Evolutionary conservation across 2,329 filamentous ascomycete genomes (phyloP), one percentile per base, ranked within the genome.

Genomic region (Neofusicoccum sp.): DNA sequence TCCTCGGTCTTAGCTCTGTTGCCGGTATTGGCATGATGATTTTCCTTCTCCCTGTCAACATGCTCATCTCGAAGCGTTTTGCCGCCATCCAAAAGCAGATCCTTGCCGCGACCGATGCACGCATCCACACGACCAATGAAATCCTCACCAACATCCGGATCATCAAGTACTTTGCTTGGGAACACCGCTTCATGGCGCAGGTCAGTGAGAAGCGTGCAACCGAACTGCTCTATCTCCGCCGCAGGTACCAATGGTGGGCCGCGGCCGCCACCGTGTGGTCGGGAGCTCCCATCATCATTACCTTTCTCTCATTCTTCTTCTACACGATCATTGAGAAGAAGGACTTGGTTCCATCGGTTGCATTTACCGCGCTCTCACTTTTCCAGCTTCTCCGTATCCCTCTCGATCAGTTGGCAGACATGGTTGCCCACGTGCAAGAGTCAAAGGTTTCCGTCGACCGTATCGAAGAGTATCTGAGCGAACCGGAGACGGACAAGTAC

Each of bases 91-190:
- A 97, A 74, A 96, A 96, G 79, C 86, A 87, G 68, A 98, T 99
- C 71, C 88, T 98, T 80, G 87, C 90, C 59, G 93, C 93, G 22
- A 99, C 95, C 3, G 95, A 99, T 78, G 95, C 95, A 72, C 89
- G 95, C 60, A 98, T 99, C 66, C 92, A 97, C 73, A 90, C 93
- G 4, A 99, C 95, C 4, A 99, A 99, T 74, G 95, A 99, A 77
- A 91, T 98, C 6, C 82, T 99, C 33, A 93, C 96, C 73, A 99
- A 98, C 71, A 98, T 99, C 68, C 88, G 95, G 58, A 97, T 99
- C 74, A 98, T 99, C 85, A 99, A 99, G 75, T 99, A 95, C 77
- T 99, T 99, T 74, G 94, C 95, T 0, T 99, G 95, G 95, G 95
- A 99, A 76, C 88, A 93, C 70, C 90, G 94, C 2, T 99, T 97